A percentile compares a stretch with the other conserved stretches of the same genome.
Evolutionary conservation across 257 asterid species (phyloP).

Genomic region (Rhazya stricta): DNA sequence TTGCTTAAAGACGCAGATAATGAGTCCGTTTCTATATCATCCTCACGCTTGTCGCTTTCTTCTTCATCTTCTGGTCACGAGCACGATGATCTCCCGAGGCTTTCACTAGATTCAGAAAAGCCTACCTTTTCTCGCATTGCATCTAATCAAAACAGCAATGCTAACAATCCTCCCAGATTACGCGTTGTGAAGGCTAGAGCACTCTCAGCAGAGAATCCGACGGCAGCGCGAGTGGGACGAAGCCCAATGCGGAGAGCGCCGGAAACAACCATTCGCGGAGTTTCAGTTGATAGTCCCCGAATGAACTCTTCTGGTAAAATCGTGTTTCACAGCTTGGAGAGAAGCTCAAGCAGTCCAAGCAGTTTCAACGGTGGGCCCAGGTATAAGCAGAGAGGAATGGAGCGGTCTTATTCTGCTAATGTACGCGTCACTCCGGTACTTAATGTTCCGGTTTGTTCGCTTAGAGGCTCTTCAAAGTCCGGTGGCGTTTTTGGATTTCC

Average conservation of each 20-base stretch:
- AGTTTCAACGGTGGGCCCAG: conserved; percentile 69
- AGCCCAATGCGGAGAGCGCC: conserved; percentile 43
- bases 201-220: conserved; percentile 44
- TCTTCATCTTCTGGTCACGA: conserved; percentile 61
- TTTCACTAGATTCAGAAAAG: conserved; percentile 51
- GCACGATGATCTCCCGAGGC: conserved; percentile 54
- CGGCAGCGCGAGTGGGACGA: conserved; percentile 41
- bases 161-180: conserved; percentile 34
- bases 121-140: conserved; percentile 12
- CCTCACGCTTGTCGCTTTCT: conserved; percentile 48
- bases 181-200: conserved; percentile 48
- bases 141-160: background rate
- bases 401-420: conserved; percentile 85
- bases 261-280: conserved; percentile 42
- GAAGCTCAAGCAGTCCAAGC: conserved; percentile 97
- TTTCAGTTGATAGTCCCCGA: conserved; percentile 83
- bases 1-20: conserved; percentile 36
- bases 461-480: conserved; percentile 72
- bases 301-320: conserved; percentile 91
- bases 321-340: conserved; percentile 78
- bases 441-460: conserved; percentile 84
- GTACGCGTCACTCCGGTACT: conserved; percentile 90
- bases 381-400: conserved; percentile 73
- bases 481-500: conserved; percentile 84
- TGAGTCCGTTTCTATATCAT: conserved; percentile 35